Conservation (phyloP, 179 eudicot species). For the Monotropa hypopitys region DNA sequence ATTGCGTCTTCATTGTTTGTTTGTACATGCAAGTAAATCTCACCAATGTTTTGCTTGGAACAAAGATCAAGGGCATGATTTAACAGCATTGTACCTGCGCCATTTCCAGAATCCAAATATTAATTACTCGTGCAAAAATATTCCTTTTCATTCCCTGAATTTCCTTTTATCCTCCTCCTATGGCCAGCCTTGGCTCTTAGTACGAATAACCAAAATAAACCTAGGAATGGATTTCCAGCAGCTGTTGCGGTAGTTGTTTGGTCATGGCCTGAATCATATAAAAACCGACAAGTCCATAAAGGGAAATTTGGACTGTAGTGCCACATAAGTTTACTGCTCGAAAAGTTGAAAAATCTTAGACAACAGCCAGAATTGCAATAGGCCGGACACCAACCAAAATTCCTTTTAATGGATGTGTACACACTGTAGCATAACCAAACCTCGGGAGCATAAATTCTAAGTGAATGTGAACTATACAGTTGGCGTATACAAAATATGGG, state of each 20-base stretch:
- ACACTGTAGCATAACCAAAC: not conserved
- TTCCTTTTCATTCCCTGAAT: not conserved
- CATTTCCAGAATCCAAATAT: not conserved
- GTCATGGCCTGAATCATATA: not conserved
- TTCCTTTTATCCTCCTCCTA: not conserved
- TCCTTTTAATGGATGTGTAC: not conserved
- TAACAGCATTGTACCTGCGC: slow-evolving; percentile 65
- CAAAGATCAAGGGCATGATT: slow-evolving; percentile 72
- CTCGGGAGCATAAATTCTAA: not conserved
- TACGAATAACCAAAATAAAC: not conserved
- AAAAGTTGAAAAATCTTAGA: not conserved
- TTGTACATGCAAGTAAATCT: slow-evolving; percentile 91
- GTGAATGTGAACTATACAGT: not conserved
- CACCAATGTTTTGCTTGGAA: slow-evolving; percentile 62
- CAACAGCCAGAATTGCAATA: not conserved
- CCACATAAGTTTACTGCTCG: not conserved
- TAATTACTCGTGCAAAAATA: not conserved
- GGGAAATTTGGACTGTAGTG: not conserved
- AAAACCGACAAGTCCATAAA: not conserved
- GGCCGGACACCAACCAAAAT: not conserved
- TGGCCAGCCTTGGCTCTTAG: not conserved
- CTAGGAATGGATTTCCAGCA: not conserved
- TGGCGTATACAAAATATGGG: not conserved
- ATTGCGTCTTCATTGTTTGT: slow-evolving; percentile 91
- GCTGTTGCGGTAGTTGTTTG: not conserved